phyloP scores from a whole-genome alignment of 2,329 filamentous ascomycete species.

The Cryphonectria nitschkei region DNA sequence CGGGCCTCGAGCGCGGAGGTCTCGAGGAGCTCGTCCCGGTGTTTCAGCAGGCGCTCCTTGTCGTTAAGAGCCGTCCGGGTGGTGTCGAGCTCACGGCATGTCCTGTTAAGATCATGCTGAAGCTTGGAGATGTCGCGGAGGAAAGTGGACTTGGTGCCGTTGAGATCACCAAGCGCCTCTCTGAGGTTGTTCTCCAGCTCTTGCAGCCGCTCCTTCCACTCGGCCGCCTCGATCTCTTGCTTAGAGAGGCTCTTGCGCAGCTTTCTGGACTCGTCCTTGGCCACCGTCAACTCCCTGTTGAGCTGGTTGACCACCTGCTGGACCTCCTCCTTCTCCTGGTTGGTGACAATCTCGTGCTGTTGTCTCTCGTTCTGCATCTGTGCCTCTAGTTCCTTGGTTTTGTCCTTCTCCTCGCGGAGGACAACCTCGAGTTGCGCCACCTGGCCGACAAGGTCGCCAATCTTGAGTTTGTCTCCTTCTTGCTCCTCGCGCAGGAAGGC shows the following conservation, averaged over 20 bases:
- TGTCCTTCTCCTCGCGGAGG: conserved; percentile 84
- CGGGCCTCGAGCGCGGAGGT: conserved; percentile 84
- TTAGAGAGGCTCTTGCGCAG: conserved; percentile 82
- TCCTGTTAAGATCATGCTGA: conserved; percentile 84
- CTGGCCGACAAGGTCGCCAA: conserved; percentile 86
- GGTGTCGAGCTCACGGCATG: conserved; percentile 78
- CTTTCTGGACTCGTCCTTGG: conserved; percentile 84
- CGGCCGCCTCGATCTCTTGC: conserved; percentile 84
- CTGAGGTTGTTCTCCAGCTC: conserved; percentile 89
- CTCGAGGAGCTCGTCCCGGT: conserved; percentile 86
- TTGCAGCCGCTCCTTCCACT: conserved; percentile 88
- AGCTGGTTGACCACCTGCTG: conserved; percentile 93
- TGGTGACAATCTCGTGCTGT: conserved; percentile 84
- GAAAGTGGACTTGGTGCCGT: conserved; percentile 82
- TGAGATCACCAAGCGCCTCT: conserved; percentile 84
- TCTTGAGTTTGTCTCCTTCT: conserved; percentile 96
- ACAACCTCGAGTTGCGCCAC: conserved; percentile 78
- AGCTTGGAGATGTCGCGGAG: conserved; percentile 75
- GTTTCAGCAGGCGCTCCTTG: conserved; percentile 87
- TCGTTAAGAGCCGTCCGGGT: conserved; percentile 80
- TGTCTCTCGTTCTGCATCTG: conserved; percentile 79
- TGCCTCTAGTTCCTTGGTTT: conserved; percentile 70
- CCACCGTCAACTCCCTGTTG: conserved; percentile 77
- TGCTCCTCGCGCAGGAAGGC: conserved; percentile 95
- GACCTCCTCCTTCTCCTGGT: conserved; percentile 90